Evolutionary conservation across 345 rosid species (phyloP).

Genomic region (Brassica rapa): DNA sequence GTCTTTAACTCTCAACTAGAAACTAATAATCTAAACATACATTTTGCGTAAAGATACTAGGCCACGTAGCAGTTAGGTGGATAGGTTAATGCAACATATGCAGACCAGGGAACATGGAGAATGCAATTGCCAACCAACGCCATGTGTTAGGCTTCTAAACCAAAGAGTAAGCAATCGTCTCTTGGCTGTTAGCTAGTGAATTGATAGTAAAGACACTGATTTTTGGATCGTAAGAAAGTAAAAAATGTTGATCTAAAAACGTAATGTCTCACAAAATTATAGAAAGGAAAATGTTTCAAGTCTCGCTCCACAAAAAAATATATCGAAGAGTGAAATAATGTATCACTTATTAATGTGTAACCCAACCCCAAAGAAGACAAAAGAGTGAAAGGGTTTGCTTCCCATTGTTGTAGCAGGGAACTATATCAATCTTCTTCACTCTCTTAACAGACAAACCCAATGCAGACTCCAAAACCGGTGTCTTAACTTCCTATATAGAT

Average conservation of each 20-base stretch:
- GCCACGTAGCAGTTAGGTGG: neutral
- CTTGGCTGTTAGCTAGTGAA: neutral
- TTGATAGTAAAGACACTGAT: neutral
- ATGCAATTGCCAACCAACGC: neutral
- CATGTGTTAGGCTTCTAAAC: neutral
- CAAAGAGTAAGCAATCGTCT: neutral
- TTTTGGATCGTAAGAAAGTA: neutral
- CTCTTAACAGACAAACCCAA: neutral
- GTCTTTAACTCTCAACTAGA: neutral
- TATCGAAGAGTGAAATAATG: neutral
- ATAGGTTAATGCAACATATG: neutral
- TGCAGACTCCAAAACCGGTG: conserved; percentile 16
- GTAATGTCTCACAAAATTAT: neutral
- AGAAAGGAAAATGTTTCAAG: neutral
- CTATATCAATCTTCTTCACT: neutral
- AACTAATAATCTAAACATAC: neutral
- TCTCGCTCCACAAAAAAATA: neutral
- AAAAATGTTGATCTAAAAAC: neutral
- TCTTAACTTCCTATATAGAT: conserved; percentile 15
- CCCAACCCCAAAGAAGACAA: neutral
- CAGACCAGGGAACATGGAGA: neutral
- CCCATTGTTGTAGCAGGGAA: conserved; percentile 19
- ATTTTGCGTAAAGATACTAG: neutral
- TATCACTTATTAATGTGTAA: neutral
- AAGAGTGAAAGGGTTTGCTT: conserved; percentile 7